Evolutionary conservation across 306 rosid genomes (phyloP).

Genomic region (Lotus japonicus): DNA sequence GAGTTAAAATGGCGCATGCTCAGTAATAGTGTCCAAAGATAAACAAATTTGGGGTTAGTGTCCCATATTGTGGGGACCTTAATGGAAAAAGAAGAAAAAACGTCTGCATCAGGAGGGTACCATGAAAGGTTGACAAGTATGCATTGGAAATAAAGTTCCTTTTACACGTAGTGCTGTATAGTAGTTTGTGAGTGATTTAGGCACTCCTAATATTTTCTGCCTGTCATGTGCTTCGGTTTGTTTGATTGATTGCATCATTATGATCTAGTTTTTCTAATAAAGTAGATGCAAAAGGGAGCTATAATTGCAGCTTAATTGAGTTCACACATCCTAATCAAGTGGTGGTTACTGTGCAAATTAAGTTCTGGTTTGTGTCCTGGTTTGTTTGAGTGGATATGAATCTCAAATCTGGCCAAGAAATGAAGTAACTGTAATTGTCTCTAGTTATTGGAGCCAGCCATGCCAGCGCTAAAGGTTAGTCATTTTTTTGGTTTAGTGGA

Average conservation of each 20-base stretch:
- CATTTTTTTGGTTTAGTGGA: not conserved
- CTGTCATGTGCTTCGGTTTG: slow-evolving; percentile 30
- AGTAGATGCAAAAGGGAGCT: not conserved
- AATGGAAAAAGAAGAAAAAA: slow-evolving; percentile 15
- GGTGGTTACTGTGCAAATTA: not conserved
- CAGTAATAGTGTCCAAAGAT: slow-evolving; percentile 10
- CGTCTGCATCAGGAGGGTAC: slow-evolving; percentile 31
- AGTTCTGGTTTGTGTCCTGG: not conserved
- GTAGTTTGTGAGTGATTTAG: slow-evolving; percentile 21
- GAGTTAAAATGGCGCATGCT: not conserved
- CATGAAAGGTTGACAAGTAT: slow-evolving; percentile 29
- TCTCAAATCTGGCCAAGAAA: not conserved
- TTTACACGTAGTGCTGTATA: slow-evolving; percentile 8
- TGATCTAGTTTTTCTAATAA: not conserved
- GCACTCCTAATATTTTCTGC: slow-evolving; percentile 20
- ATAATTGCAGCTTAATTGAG: not conserved
- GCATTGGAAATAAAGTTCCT: slow-evolving; percentile 21
- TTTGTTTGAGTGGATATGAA: slow-evolving; percentile 1
- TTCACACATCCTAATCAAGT: not conserved
- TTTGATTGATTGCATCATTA: slow-evolving; percentile 18
- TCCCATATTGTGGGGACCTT: slow-evolving; percentile 28
- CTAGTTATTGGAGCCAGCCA: slow-evolving; percentile 22
- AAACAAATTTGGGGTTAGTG: slow-evolving; percentile 1
- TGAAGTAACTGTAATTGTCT: not conserved
- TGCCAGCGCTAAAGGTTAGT: slow-evolving; percentile 6